Conservation (phyloP, 1,139 yeast genomes). For the Geotrichum siamense region DNA sequence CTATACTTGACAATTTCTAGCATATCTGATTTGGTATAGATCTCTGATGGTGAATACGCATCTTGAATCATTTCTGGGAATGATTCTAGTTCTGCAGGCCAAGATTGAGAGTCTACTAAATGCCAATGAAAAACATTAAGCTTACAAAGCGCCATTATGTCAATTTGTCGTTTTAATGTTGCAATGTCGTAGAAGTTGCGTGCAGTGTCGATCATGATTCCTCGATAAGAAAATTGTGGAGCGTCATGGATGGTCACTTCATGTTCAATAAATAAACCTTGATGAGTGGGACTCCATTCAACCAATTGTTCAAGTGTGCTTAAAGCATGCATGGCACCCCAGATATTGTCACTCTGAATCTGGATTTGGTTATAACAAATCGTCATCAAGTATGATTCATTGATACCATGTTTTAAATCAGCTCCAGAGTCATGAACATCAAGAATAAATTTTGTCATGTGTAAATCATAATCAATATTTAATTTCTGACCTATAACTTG, state of each 20-base stretch:
- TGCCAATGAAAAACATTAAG: constrained; percentile 46
- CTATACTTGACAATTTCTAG: constrained; percentile 37
- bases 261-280: constrained; percentile 30
- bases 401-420: constrained; percentile 39
- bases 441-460: constrained; percentile 18
- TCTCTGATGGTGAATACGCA: constrained; percentile 39
- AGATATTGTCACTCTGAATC: constrained; percentile 37
- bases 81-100: constrained; percentile 39
- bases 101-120: constrained; percentile 41
- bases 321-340: constrained; percentile 45
- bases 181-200: constrained; percentile 38
- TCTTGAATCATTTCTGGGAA: constrained; percentile 42
- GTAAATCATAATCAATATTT: no score
- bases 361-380: constrained; percentile 23
- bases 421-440: constrained; percentile 31
- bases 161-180: constrained; percentile 38
- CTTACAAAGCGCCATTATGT: constrained; percentile 41
- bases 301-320: constrained; percentile 43
- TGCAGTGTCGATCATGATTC: constrained; percentile 42
- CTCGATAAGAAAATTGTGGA: constrained; percentile 43
- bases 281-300: constrained; percentile 8
- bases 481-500: not conserved
- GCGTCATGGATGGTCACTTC: constrained; percentile 37
- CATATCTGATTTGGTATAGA: constrained; percentile 37
- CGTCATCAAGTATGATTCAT: constrained; percentile 38